phyloP scores from a whole-genome alignment of 768 basidiomycete genomes.

The Mrakia frigida region DNA sequence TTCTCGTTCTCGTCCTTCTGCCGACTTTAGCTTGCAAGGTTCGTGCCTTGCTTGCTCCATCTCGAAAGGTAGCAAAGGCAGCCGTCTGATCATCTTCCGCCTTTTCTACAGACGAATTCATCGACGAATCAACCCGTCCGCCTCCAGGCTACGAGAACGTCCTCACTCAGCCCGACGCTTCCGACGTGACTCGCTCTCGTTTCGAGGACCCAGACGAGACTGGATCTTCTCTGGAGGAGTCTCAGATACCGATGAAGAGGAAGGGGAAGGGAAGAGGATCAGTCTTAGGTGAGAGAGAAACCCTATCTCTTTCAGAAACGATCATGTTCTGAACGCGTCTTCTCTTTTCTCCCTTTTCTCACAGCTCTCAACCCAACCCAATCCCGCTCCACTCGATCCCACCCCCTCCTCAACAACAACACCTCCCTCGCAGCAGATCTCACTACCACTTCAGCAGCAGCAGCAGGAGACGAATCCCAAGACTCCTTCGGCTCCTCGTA shows the following conservation, averaged over 20 bases:
- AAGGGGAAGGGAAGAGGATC: not conserved
- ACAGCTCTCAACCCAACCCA: not conserved
- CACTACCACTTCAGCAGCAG: no score
- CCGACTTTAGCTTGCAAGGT: not conserved
- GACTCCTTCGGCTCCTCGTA: not conserved
- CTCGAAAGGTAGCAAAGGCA: not conserved
- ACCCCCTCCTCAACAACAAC: not conserved
- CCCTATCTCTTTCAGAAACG: no score
- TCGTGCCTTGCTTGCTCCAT: not conserved
- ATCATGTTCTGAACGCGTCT: not conserved
- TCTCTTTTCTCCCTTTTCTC: not conserved
- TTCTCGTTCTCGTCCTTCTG: not conserved
- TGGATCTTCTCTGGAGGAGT: not conserved
- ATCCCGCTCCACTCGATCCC: not conserved
- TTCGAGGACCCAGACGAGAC: conserved; percentile 1
- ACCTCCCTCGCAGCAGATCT: not conserved
- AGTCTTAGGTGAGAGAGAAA: not conserved
- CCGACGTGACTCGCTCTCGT: not conserved
- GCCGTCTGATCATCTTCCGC: not conserved
- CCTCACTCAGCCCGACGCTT: not conserved
- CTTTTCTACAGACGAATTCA: not conserved
- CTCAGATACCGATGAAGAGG: not conserved
- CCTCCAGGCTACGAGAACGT: conserved; percentile 1
- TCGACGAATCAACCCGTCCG: not conserved
- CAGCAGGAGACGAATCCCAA: not conserved